These are phyloP conservation scores for Corynespora cassiicola DNA, from an alignment of 2,329 filamentous ascomycete genomes.

Conservation along the genomic window DNA sequence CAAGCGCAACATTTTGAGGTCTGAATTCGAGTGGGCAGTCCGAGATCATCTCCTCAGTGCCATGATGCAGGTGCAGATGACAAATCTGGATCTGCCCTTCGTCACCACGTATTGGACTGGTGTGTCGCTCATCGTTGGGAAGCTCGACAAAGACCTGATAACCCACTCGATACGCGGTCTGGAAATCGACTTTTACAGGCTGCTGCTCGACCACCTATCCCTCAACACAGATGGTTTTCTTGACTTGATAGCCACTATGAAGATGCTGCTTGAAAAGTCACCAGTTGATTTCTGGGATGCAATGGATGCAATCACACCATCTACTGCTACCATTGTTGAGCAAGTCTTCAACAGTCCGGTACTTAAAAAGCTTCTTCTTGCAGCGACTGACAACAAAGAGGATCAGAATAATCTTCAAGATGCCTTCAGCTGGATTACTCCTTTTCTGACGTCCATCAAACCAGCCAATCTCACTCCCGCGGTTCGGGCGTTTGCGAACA, in stretches of 20 bases:
- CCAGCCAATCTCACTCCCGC: slow-evolving; percentile 78
- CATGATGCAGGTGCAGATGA: slow-evolving; percentile 67
- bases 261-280: slow-evolving; percentile 74
- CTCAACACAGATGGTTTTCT: slow-evolving; percentile 62
- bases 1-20: slow-evolving; percentile 66
- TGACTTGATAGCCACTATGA: slow-evolving; percentile 73
- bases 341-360: slow-evolving; percentile 77
- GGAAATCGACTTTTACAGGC: slow-evolving; percentile 70
- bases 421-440: slow-evolving; percentile 78
- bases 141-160: slow-evolving; percentile 76
- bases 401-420: slow-evolving; percentile 64
- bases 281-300: slow-evolving; percentile 87
- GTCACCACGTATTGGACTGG: slow-evolving; percentile 82
- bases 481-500: slow-evolving; percentile 77
- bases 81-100: slow-evolving; percentile 57
- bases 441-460: slow-evolving; percentile 79
- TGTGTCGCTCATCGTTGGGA: slow-evolving; percentile 74
- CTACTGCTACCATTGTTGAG: slow-evolving; percentile 81
- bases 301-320: slow-evolving; percentile 80
- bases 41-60: slow-evolving; percentile 73
- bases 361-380: slow-evolving; percentile 66
- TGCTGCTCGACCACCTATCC: slow-evolving; percentile 69
- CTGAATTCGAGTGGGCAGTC: slow-evolving; percentile 88
- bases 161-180: slow-evolving; percentile 79
- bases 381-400: slow-evolving; percentile 52